Base-by-base conservation (phyloP, 257 asterid species). In the Solanum okadae region DNA sequence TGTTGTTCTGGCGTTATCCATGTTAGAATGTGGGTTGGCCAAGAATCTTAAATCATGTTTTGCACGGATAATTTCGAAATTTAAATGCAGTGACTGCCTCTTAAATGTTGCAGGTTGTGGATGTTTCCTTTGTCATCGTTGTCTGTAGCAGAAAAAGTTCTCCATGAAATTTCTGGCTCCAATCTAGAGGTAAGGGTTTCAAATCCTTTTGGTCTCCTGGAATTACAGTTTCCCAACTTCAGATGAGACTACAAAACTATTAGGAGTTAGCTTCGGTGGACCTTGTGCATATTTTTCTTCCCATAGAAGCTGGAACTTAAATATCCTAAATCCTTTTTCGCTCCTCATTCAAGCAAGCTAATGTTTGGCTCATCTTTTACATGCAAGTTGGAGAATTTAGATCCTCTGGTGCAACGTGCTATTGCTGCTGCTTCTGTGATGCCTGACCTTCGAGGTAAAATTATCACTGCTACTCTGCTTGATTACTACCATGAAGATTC, bases 331-430 rank as follows among this genome's bases (percentile, higher is more conserved):
- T 49, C 86, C 56, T 27, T 38, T 81, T 29, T 29, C 12, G 86
- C 18, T 81, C 68, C 68, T 59, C 44, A 49, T 49, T 81, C n/a
- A 34, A 84, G 77, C 34, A 77, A 88, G 84, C 84, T 86, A 86
- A 76, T 91, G 89, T 59, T 87, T 81, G 71, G 49, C 84, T 89
- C 40, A 73, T 71, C 63, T 27, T 89, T 89, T 70, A 76, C 84
- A 76, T 89, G 88, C 73, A 94, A 96, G 99, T 89, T 97, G 88
- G 98, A 95, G 92, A 94, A 92, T 90, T 92, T 97, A 91, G 99
- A 97, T 90, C 98, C 99, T 90, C 84, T 97, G 92, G 98, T 96
- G 33, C 92, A 90, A 87, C 96, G 98, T 90, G 99, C 99, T 87
- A 92, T 97, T 91, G 92, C 93, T 86, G 98, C 98, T 86, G 94